phyloP scores from a whole-genome alignment of 805 yeast genomes.

The Isabelozyma gotoi region DNA sequence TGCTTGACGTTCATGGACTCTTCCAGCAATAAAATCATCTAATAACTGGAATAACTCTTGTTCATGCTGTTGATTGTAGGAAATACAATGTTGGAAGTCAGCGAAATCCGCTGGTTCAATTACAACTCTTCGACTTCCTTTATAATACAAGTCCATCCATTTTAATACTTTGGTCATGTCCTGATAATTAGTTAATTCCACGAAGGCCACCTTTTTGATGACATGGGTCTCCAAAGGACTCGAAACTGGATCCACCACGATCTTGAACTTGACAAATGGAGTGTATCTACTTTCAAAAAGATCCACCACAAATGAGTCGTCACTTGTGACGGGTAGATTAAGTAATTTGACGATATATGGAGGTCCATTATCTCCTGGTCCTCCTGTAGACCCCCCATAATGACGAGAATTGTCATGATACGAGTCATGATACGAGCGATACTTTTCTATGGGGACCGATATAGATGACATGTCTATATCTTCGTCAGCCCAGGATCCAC shows the following conservation, averaged over 20 bases:
- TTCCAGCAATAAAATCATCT: slow-evolving; percentile 24
- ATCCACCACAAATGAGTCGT: slow-evolving; percentile 53
- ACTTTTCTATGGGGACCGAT: slow-evolving; percentile 42
- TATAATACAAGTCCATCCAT: slow-evolving; percentile 59
- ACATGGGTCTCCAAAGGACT: slow-evolving; percentile 34
- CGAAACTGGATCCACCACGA: slow-evolving; percentile 53
- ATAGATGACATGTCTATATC: slow-evolving; percentile 46
- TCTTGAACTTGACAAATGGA: slow-evolving; percentile 55
- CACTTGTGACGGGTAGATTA: slow-evolving; percentile 57
- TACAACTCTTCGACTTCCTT: slow-evolving; percentile 36
- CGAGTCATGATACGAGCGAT: slow-evolving; percentile 9
- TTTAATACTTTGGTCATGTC: slow-evolving; percentile 60
- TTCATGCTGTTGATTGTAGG: slow-evolving; percentile 36
- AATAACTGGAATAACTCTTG: slow-evolving; percentile 29
- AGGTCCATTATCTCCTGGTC: slow-evolving; percentile 36
- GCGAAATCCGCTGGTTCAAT: slow-evolving; percentile 39
- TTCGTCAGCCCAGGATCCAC: slow-evolving; percentile 50
- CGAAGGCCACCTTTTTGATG: slow-evolving; percentile 61
- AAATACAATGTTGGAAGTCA: slow-evolving; percentile 41
- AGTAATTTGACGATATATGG: slow-evolving; percentile 67
- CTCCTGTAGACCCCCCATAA: slow-evolving; percentile 1
- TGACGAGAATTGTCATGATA: slow-evolving; percentile 3
- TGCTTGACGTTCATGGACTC: slow-evolving; percentile 7
- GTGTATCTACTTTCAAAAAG: slow-evolving; percentile 64
- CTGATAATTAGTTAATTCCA: slow-evolving; percentile 50